phyloP scores from a whole-genome alignment of 1,284 basidiomycete species.

The Afroboletus lepidellus region DNA sequence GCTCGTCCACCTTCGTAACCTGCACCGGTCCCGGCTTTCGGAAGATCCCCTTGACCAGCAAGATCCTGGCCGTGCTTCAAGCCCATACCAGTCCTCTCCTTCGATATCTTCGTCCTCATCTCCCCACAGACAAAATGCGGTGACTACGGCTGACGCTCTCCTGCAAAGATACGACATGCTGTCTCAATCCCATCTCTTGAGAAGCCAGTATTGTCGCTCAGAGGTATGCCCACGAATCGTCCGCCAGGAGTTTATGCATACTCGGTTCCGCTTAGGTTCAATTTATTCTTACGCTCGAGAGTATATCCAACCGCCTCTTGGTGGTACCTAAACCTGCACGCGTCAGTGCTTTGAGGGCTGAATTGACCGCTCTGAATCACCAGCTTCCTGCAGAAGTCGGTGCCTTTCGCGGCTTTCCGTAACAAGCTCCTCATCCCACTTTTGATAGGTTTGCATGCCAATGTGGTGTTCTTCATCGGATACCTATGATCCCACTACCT shows the following conservation, averaged over 20 bases:
- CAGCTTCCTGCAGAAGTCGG: constrained; percentile 89
- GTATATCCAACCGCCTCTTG: constrained; percentile 89
- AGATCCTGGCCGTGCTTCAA: constrained; percentile 41
- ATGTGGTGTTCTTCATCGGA: constrained; percentile 89
- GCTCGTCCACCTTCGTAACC: constrained; percentile 52
- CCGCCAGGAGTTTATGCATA: constrained; percentile 2
- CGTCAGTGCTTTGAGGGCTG: constrained; percentile 92
- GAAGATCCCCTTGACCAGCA: constrained; percentile 74
- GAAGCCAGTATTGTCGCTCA: constrained; percentile 88
- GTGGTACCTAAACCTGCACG: constrained; percentile 93
- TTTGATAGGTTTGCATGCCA: constrained; percentile 85
- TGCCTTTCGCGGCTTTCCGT: constrained; percentile 10
- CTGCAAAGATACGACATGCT: constrained; percentile 65
- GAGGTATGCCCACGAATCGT: constrained; percentile 55
- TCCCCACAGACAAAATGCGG: constrained; percentile 43
- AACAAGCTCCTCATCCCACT: constrained; percentile 4
- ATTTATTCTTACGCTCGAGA: constrained; percentile 87
- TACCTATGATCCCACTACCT: constrained; percentile 37
- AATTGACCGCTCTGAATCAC: constrained; percentile 94
- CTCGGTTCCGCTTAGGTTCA: constrained; percentile 53
- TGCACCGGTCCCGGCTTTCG: constrained; percentile 55
- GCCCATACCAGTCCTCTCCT: constrained; percentile 66
- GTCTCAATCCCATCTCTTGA: constrained; percentile 73
- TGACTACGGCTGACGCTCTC: constrained; percentile 50
- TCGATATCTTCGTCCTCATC: constrained; percentile 52